Base-by-base conservation (phyloP, 2,329 filamentous ascomycete species). In the Aspergillus sp. region DNA sequence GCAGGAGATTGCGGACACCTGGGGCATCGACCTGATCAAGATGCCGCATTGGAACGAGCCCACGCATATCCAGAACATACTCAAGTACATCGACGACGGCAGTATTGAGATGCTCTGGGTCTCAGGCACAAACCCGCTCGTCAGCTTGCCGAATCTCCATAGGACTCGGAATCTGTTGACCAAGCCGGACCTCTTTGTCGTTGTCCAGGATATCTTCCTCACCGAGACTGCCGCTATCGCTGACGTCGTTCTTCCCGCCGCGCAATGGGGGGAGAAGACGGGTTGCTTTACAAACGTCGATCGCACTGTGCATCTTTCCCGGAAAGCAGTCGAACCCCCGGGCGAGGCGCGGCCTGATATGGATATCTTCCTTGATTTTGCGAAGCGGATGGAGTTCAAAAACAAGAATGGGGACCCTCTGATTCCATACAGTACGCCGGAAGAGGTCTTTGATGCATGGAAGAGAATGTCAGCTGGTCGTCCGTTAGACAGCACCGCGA, bases 221-320 rank as follows among this genome's bases (percentile, higher is more conserved):
- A 76, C 69, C 3, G 74, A 76, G 54, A 75, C 72, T 3, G 67
- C 72, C 2, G 67, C 66, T 3, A 64, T 75, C 41, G 71, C 74
- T 4, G 73, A 75, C 55, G 71, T 76, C 1, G 70, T 75, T 1
- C 66, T 76, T 2, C 72, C 74, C 1, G 72, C 70, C 0, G 72
- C 72, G 2, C 70, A 73, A 49, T 75, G 71, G 70, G 72, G 66
- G 3, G 73, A 76, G 58, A 76, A 75, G 57, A 75, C 73, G 3
- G 73, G 73, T 0, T 71, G 68, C 56, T 75, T 75, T 57, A 75
- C 74, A 12, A 76, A 76, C 51, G 74, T 65, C 15, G 74, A 75
- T 58, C 66, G 73, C 13, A 75, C 73, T 2, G 69, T 75, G 44
- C 72, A 75, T 60, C 59, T 75, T 26, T 72, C 71, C 0, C 62